A percentile compares a stretch with the other conserved stretches of the same genome.
These are phyloP conservation scores for Yamadazyma nakazawae DNA, from an alignment of 805 yeast genomes.

Conservation along the genomic window DNA sequence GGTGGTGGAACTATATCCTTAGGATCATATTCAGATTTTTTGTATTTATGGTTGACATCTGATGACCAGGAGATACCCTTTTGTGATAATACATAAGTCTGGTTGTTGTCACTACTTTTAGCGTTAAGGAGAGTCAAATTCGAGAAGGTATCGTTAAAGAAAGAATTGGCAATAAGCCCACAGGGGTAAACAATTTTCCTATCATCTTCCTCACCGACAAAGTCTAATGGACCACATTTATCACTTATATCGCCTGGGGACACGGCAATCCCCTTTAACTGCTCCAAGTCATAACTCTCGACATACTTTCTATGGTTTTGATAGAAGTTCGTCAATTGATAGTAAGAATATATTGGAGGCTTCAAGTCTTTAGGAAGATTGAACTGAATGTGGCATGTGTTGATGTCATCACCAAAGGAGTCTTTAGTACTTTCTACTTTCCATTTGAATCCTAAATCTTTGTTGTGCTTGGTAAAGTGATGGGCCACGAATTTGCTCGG, in stretches of 20 bases:
- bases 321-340: conserved; percentile 82
- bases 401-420: conserved; percentile 32
- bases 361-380: conserved; percentile 66
- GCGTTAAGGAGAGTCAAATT: conserved; percentile 47
- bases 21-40: conserved; percentile 65
- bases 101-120: conserved; percentile 40
- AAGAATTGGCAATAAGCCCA: conserved; percentile 90
- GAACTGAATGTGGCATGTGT: conserved; percentile 66
- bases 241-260: conserved; percentile 44
- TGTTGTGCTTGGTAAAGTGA: conserved; percentile 54
- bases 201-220: conserved; percentile 38
- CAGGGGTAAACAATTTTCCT: conserved; percentile 72
- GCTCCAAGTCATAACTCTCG: conserved; percentile 74
- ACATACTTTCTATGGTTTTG: conserved; percentile 96
- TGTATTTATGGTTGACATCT: conserved; percentile 63
- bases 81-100: conserved; percentile 44
- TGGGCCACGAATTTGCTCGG: conserved; percentile 57
- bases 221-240: conserved; percentile 37
- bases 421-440: conserved; percentile 37
- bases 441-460: conserved; percentile 62
- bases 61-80: conserved; percentile 81
- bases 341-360: conserved; percentile 73
- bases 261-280: conserved; percentile 75
- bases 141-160: conserved; percentile 83
- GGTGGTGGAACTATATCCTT: conserved; percentile 89